A percentile compares a stretch with the other conserved stretches of the same genome.
Conservation (phyloP, 495 filamentous ascomycete genomes). For the Xylaria telfairii region DNA sequence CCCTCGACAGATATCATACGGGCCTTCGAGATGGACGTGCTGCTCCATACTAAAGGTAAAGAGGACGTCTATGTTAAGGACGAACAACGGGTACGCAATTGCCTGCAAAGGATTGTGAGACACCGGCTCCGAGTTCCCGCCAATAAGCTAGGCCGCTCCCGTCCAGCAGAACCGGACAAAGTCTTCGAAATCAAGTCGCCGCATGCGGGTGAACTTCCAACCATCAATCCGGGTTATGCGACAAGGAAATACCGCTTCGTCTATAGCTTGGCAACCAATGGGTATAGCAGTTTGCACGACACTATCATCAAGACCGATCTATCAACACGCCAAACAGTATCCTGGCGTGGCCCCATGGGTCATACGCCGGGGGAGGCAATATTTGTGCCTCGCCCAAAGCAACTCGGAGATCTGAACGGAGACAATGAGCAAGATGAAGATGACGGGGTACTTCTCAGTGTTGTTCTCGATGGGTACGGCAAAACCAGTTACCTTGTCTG, state of each 20-base stretch:
- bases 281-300: conserved; percentile 67
- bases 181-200: conserved; percentile 50
- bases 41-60: conserved; percentile 49
- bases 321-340: conserved; percentile 50
- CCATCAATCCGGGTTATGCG: conserved; percentile 65
- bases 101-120: conserved; percentile 47
- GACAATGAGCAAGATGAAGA: conserved; percentile 67
- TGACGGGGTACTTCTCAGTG: conserved; percentile 73
- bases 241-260: conserved; percentile 66
- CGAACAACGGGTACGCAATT: conserved; percentile 41
- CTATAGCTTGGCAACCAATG: conserved; percentile 64
- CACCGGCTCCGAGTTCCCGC: conserved; percentile 55
- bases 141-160: background rate
- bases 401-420: conserved; percentile 20
- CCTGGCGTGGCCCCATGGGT: conserved; percentile 63
- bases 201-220: conserved; percentile 65
- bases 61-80: conserved; percentile 37
- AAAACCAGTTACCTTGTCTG: conserved; percentile 73
- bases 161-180: conserved; percentile 26
- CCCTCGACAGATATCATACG: conserved; percentile 61
- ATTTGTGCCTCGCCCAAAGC: conserved; percentile 63
- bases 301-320: conserved; percentile 73
- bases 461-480: conserved; percentile 69
- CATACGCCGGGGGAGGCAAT: conserved; percentile 79
- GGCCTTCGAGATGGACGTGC: conserved; percentile 64